Percentiles rank a stretch among this genome's conserved stretches.
These are phyloP conservation scores for Penicillium egyptiacum DNA, from an alignment of 495 filamentous ascomycete genomes.

Conservation along the genomic window DNA sequence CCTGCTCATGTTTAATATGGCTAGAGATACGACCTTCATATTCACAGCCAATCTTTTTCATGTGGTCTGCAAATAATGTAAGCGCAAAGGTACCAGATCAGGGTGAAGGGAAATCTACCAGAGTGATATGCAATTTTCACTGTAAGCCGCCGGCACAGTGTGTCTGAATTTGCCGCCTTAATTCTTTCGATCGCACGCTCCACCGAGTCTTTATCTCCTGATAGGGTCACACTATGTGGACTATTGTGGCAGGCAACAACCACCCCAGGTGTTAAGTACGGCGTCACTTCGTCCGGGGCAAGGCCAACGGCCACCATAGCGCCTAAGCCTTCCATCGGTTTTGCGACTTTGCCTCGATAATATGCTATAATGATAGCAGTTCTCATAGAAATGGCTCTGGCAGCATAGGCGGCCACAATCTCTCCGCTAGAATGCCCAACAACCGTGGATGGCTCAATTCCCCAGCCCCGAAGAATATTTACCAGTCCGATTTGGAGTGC, in stretches of 20 bases:
- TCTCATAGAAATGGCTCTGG: slow-evolving; percentile 43
- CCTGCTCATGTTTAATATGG: slow-evolving; percentile 1
- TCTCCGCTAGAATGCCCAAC: slow-evolving; percentile 66
- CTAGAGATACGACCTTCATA: slow-evolving; percentile 7
- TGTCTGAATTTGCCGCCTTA: slow-evolving; percentile 18
- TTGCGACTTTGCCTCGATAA: slow-evolving; percentile 30
- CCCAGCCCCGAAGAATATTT: slow-evolving; percentile 44
- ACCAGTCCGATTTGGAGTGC: slow-evolving; percentile 55
- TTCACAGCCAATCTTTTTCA: slow-evolving; percentile 6
- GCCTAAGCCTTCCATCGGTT: slow-evolving; percentile 23
- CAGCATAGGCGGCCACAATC: slow-evolving; percentile 61
- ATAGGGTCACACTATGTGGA: slow-evolving; percentile 39
- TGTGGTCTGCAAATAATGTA: slow-evolving; percentile 11
- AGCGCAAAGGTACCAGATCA: slow-evolving; percentile 1
- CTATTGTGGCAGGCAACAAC: slow-evolving; percentile 46
- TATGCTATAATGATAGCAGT: slow-evolving; percentile 39
- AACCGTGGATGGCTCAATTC: slow-evolving; percentile 48
- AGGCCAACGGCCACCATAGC: slow-evolving; percentile 51
- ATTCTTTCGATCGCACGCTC: slow-evolving; percentile 35
- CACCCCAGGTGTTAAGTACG: slow-evolving; percentile 27
- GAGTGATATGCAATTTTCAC: slow-evolving; percentile 53
- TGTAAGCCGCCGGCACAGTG: slow-evolving; percentile 28
- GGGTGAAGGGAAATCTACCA: slow-evolving; percentile 20
- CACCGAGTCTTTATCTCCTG: slow-evolving; percentile 42
- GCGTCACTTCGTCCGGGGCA: slow-evolving; percentile 15